A percentile compares a stretch with the other conserved stretches of the same genome.
phyloP scores from a whole-genome alignment of 106 monocot species.

The Phalaenopsis equestris region DNA sequence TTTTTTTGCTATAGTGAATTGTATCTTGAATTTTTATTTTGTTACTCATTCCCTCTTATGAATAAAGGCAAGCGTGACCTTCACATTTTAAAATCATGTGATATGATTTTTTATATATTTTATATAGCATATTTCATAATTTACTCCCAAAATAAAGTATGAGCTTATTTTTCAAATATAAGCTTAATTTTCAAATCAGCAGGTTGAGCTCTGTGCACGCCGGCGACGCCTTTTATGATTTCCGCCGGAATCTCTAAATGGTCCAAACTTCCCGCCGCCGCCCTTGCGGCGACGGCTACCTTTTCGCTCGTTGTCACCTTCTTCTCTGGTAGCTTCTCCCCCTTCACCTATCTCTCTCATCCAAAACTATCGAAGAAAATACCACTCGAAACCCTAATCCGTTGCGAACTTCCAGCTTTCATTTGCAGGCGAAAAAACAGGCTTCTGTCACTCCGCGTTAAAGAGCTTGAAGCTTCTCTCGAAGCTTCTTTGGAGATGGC shows the following conservation, averaged over 20 bases:
- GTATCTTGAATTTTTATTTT: no score
- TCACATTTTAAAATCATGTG: no score
- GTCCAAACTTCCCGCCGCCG: conserved; percentile 4
- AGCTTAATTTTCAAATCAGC: no score
- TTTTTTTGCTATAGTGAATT: no score
- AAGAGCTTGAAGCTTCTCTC: conserved; percentile 63
- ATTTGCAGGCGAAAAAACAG: conserved; percentile 20
- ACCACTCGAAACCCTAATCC: conserved; percentile 8
- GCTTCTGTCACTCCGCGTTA: conserved; percentile 29
- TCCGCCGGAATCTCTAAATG: not conserved
- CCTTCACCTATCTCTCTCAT: not conserved
- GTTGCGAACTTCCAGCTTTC: conserved; percentile 21
- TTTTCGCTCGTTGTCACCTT: conserved; percentile 17
- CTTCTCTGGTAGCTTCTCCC: conserved; percentile 24
- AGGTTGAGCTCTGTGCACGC: no score
- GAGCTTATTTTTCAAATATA: no score
- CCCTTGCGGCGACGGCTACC: conserved; percentile 10
- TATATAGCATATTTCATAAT: no score
- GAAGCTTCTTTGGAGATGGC: conserved; percentile 36
- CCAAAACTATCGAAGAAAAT: not conserved
- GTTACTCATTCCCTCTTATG: no score
- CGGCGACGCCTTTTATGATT: not conserved
- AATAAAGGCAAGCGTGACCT: no score
- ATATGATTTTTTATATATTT: no score
- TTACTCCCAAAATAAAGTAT: no score